phyloP scores from a whole-genome alignment of 176 grass and related monocot genomes.

The Eragrostis nindensis region DNA sequence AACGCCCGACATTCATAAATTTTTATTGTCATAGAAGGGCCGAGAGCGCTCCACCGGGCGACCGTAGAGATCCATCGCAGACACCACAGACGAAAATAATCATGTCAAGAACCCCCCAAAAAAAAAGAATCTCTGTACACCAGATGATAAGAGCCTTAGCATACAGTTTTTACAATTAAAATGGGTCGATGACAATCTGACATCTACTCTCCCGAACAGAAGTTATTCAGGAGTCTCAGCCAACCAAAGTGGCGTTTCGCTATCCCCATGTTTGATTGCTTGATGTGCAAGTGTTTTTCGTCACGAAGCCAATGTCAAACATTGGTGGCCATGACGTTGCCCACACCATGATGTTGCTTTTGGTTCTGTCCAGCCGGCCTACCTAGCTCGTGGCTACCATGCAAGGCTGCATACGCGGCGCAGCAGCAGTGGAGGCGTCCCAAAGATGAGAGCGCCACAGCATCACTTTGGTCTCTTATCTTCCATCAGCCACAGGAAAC shows the following conservation, averaged over 20 bases:
- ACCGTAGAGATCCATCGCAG: too few species aligned
- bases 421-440: not conserved
- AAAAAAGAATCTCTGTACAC: too few species aligned
- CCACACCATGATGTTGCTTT: not conserved
- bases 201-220: too few species aligned
- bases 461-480: not conserved
- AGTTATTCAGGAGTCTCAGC: not conserved
- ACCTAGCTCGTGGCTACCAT: constrained; percentile 13
- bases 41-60: too few species aligned
- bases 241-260: not conserved
- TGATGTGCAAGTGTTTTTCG: not conserved
- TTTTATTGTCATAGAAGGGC: not conserved
- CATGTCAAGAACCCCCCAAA: too few species aligned
- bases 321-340: not conserved
- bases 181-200: too few species aligned
- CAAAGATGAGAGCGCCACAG: not conserved
- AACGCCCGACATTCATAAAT: not conserved
- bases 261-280: not conserved
- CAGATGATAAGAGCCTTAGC: too few species aligned
- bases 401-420: not conserved
- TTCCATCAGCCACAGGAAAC: constrained; percentile 20
- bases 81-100: too few species aligned
- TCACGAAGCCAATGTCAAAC: not conserved
- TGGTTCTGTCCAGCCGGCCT: not conserved
- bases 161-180: too few species aligned